phyloP scores from a whole-genome alignment of 2,329 filamentous ascomycete species.

The Xylariaceae sp. region DNA sequence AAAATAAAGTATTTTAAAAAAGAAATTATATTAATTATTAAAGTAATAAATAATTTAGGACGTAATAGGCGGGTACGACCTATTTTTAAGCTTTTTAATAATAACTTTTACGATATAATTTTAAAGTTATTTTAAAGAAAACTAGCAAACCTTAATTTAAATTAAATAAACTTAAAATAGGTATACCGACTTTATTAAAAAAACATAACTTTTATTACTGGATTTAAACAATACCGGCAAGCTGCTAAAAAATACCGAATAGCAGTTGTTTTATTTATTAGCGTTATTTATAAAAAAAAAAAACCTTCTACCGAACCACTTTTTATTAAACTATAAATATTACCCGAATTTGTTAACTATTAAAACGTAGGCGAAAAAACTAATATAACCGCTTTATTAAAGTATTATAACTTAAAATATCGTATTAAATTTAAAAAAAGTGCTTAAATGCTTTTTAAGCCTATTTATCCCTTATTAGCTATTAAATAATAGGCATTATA shows the following conservation, averaged over 20 bases:
- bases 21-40: too few species aligned
- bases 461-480: not conserved
- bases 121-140: not conserved
- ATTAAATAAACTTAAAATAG: not conserved
- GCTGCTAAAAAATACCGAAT: too few species aligned
- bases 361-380: not conserved
- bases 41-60: not conserved
- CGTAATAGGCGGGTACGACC: not conserved
- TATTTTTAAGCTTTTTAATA: not conserved
- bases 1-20: too few species aligned
- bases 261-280: too few species aligned
- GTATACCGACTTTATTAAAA: too few species aligned
- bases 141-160: not conserved
- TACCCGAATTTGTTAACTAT: not conserved
- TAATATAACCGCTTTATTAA: not conserved
- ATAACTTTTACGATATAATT: not conserved
- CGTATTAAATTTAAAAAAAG: not conserved
- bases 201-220: too few species aligned
- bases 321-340: too few species aligned
- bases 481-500: not conserved
- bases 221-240: too few species aligned
- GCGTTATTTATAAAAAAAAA: too few species aligned
- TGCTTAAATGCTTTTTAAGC: not conserved
- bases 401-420: not conserved
- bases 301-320: too few species aligned